Evolutionary conservation across 2,329 filamentous ascomycete genomes (phyloP), one percentile per base, ranked within the genome.

Genomic region (Thelonectria discophora): DNA sequence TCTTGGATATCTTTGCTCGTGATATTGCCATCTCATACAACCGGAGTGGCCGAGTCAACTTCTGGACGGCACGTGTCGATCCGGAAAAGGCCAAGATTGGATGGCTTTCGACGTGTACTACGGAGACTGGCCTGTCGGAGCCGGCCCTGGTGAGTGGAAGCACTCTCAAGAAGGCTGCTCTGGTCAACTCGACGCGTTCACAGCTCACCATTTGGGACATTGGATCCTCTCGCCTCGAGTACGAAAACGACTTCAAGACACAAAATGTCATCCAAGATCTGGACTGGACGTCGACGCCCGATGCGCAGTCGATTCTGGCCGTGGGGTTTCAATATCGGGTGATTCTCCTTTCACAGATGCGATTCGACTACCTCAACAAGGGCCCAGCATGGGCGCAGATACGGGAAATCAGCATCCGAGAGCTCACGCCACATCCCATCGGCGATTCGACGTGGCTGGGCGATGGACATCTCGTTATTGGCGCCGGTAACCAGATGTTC

Each of bases 251-350:
- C 30, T 95, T 93, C 65, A 85, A 90, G 65, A 83, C 84, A 12
- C 85, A 90, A 62, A 90, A 95, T 69, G 85, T 84, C 6, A 93
- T 97, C 42, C 88, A 90, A 65, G 94, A 97, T 75, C 85, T 97
- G 12, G 93, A 97, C 75, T 97, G 94, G 94, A 94, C 93, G 1
- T 94, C 92, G 3, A 97, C 94, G 0, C 93, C 93, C 0, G 92
- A 97, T 74, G 88, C 88, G 50, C 93, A 97, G 72, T 94, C 92
- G 1, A 93, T 97, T 57, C 81, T 97, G 18, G 92, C 94, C 1
- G 92, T 97, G n/a, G 93, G 94, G 0, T 97, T 97, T 72, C 89
- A 90, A n/a, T 91, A 94, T 66, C 88, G 90, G 58, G 90, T 97
- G 5, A 78, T 96, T 30, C 82, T 97, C 2, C 84, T 97, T 24